Evolutionary conservation across 495 filamentous ascomycete genomes (phyloP), one percentile per base, ranked within the genome.

Genomic region (Trichoderma erinaceum): DNA sequence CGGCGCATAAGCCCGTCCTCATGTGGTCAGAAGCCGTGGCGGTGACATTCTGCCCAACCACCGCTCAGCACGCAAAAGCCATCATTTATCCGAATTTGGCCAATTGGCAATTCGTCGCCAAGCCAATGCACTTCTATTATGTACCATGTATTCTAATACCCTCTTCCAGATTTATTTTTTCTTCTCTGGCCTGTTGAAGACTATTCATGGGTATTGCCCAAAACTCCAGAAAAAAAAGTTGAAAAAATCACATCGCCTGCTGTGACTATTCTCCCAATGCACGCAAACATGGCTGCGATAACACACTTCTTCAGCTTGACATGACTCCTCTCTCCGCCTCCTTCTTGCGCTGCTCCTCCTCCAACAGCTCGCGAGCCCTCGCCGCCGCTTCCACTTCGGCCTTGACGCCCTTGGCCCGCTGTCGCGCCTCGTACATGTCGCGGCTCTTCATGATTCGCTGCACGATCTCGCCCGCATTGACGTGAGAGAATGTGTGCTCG

Each of bases 381-480:
- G 84, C 78, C 15, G 80, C 86, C 21, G 84, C 84, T 75, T 99
- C 95, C 1, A 87, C 83, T 38, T 87, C 79, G 7, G 85, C 88
- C 78, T 98, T 99, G 69, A 89, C 83, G 21, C 92, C 87, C 79
- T 98, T 99, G 70, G 86, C 85, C 70, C 90, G 83, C 81, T 99
- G 95, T 66, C 95, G 83, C 68, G 90, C 95, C 79, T 97, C 93
- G 73, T 97, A 99, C 66, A 89, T 84, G 67, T 87, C 88, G 52
- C 92, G 81, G 71, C 89, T 91, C 74, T 87, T 90, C 78, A 98
- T 76, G 72, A 99, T 99, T 29, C 95, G 81, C 64, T 88, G 85
- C 69, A 98, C 93, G 72, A 99, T 99, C 70, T 93, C 88, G 5
- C 88, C 91, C 18, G 95, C 92, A 78, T 98, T 98, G 44, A 99